Evolutionary conservation across 352 stramenopile genomes (phyloP).

Genomic region (Elongisporangium anandrum): DNA sequence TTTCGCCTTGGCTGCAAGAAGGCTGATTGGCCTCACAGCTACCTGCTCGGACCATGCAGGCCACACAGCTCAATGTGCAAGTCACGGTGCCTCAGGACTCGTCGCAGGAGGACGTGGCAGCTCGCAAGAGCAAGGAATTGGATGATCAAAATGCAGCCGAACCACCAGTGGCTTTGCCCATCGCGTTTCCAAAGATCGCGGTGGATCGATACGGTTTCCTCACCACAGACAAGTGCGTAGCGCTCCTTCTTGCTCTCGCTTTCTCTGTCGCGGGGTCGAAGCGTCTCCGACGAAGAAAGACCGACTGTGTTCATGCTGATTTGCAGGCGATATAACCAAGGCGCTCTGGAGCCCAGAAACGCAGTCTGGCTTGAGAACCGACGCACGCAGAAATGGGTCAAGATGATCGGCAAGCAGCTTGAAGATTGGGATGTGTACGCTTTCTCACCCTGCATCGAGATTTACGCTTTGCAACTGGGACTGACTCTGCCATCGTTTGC

Average conservation of each 20-base stretch:
- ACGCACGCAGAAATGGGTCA: slow-evolving; percentile 73
- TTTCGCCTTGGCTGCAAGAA: no score
- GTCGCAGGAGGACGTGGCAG: slow-evolving; percentile 4
- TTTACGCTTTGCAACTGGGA: neutral
- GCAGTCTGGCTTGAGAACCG: slow-evolving; percentile 72
- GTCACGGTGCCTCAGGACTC: slow-evolving; percentile 8
- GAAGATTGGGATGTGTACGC: slow-evolving; percentile 72
- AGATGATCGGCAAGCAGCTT: slow-evolving; percentile 76
- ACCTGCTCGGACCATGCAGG: no score
- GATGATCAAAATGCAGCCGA: slow-evolving; percentile 6
- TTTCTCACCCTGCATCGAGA: neutral
- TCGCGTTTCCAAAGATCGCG: slow-evolving; percentile 47
- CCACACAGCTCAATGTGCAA: no score
- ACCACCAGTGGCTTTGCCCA: slow-evolving; percentile 10
- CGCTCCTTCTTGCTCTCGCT: neutral
- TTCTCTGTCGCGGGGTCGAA: neutral
- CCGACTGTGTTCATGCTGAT: slow-evolving; percentile 2
- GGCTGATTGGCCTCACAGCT: no score
- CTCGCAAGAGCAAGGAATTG: slow-evolving; percentile 15
- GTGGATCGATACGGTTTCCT: slow-evolving; percentile 77
- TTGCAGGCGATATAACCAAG: slow-evolving; percentile 42
- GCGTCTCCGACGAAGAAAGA: neutral
- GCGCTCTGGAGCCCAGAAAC: slow-evolving; percentile 22
- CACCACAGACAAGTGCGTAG: slow-evolving; percentile 59
- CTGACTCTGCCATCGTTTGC: neutral